Evolutionary conservation across 2,329 filamentous ascomycete species (phyloP).

Genomic region (Dothidotthia symphoricarpi): DNA sequence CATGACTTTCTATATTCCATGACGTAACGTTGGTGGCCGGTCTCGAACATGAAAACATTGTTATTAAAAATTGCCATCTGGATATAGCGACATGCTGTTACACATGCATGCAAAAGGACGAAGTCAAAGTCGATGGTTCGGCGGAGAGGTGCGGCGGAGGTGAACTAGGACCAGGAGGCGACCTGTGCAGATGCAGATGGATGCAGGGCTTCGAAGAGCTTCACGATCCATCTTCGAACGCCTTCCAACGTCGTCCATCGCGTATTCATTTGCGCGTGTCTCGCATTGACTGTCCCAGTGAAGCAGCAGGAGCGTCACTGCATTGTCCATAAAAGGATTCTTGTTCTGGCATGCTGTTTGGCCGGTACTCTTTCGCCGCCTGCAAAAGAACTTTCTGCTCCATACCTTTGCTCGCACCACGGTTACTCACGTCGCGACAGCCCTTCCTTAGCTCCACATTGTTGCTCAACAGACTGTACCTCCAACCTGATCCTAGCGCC

Average conservation of each 20-base stretch:
- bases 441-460: constrained; percentile 11
- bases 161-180: constrained; percentile 13
- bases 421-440: too few species aligned
- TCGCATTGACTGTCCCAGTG: constrained; percentile 9
- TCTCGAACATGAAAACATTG: too few species aligned
- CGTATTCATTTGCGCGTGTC: not conserved
- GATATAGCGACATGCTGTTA: too few species aligned
- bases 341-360: constrained; percentile 26
- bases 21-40: too few species aligned
- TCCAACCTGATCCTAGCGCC: constrained; percentile 4
- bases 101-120: too few species aligned
- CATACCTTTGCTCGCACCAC: constrained; percentile 10
- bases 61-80: too few species aligned
- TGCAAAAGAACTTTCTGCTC: constrained; percentile 29
- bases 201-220: constrained; percentile 16
- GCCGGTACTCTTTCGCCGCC: constrained; percentile 30
- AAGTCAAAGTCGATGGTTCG: too few species aligned
- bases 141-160: constrained; percentile 4
- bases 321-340: too few species aligned
- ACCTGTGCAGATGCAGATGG: constrained; percentile 16
- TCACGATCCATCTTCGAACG: not conserved
- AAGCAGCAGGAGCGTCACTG: constrained; percentile 1
- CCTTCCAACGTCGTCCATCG: not conserved
- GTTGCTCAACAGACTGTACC: constrained; percentile 5
- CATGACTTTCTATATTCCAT: too few species aligned